These are phyloP conservation scores for Aspergillus flavus DNA, from an alignment of 2,329 filamentous ascomycete genomes.

Conservation along the genomic window DNA sequence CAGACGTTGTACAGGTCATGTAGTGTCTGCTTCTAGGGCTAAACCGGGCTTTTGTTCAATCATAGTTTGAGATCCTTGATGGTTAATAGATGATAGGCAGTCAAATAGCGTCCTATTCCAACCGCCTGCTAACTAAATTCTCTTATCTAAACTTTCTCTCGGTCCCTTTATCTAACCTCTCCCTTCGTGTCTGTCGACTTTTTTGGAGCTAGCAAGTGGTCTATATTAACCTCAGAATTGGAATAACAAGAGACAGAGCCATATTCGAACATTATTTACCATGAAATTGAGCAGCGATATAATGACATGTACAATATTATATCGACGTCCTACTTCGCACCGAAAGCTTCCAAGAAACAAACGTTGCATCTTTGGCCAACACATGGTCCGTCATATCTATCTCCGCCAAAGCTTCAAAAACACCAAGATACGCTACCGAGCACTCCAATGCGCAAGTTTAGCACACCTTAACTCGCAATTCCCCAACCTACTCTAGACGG, in stretches of 20 bases:
- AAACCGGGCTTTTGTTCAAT: neutral
- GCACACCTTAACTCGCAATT: constrained; percentile 42
- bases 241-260: neutral
- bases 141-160: neutral
- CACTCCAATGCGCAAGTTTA: constrained; percentile 41
- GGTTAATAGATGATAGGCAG: neutral
- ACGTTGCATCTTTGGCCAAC: too few species aligned
- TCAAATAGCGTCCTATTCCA: neutral
- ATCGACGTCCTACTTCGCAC: too few species aligned
- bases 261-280: neutral
- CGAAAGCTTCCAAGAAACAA: constrained; percentile 34
- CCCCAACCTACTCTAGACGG: constrained; percentile 43
- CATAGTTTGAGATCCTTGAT: neutral
- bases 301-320: too few species aligned
- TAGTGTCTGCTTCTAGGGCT: neutral
- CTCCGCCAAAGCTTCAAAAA: constrained; percentile 40
- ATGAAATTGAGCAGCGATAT: neutral
- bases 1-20: neutral
- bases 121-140: neutral
- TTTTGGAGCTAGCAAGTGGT: neutral
- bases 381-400: neutral
- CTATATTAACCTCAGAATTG: neutral
- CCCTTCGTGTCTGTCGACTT: neutral
- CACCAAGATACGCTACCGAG: constrained; percentile 42
- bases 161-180: neutral